Base-by-base conservation (phyloP, 2,329 filamentous ascomycete species). In the Trichoderma koningii region DNA sequence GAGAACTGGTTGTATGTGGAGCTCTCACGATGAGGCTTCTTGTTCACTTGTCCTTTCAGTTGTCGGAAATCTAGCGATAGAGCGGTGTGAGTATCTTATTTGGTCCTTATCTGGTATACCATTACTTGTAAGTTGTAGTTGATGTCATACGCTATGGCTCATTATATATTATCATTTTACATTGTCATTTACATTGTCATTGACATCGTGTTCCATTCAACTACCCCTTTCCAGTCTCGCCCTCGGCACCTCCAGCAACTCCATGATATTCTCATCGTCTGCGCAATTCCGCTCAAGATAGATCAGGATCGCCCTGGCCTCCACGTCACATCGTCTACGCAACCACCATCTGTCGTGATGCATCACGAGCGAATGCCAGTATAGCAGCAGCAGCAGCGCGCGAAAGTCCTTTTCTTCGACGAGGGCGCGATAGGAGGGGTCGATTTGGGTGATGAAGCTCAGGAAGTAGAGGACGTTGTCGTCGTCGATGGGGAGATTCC, bases 301-400 rank as follows among this genome's bases (percentile, higher is more conserved):
- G n/a, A 73, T 68, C 41, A 77, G 83, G 23, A 85, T 82, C 1
- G 83, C 79, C 52, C 78, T 75, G n/a, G 81, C 81, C 68, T 85
- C 82, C 1, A 85, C 69, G 30, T 76, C 67, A 5, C 80, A 77
- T 52, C 83, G 76, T 57, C 77, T 73, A 51, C 77, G 74, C 15
- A 83, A 66, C 80, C 81, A 86, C 84, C 83, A 86, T 1, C 69
- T 66, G 10, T 75, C 70, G 26, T 75, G 71, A 14, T 75, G 70
- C 15, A 76, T 78, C 15, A 83, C 71, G 66, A 82, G 80, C 10
- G 81, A 80, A 71, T 82, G 85, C 84, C 84, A 88, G 73, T 82
- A 84, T 0, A 80, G 77, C n/a, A 87, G 72, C 42, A 88, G 69
- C 12, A 87, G 71, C 66, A 88, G 70, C 0, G 85, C 85, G 30